Base-by-base conservation (phyloP, 2,329 filamentous ascomycete genomes). In the Epicoccum nigrum region DNA sequence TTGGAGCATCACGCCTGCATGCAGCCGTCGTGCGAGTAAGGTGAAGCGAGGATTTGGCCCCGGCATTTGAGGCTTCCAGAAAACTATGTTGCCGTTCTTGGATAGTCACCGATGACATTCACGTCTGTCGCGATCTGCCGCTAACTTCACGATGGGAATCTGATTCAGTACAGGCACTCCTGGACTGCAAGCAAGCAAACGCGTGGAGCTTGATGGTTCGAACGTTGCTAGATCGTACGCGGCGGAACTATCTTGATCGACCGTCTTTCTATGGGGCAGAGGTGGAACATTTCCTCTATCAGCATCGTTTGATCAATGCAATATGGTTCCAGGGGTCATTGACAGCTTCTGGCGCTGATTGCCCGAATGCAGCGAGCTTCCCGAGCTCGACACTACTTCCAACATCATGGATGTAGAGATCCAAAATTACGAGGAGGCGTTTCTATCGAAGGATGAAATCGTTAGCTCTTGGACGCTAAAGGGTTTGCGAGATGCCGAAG, bases 1-100 rank as follows among this genome's bases (percentile, higher is more conserved):
- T 35, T 21, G 40, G 37, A 28, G 23, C 28, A 31, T 45, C 49
- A 51, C 46, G 54, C 48, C 55, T 51, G 44, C 55, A 38, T 61
- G 56, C 53, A 60, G 57, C 56, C 59, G 54, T 17, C 38, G 20
- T 32, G 37, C 58, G 52, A 55, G 47, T 51, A 58, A 59, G 45
- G 51, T 58, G 34, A 52, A 61, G 56, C 56, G 54, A 62, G 46
- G 19, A 41, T 46, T 33, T 44, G 48, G 33, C 42, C 45, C 55
- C 53, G 33, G 46, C 38, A 28, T 38, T 20, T 51, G 33, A 35
- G 30, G 32, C 46, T 21, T 41, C 41, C 31, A 46, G 52, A 42
- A 53, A 33, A 27, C 32, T 23, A 17, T 42, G 27, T 44, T 53
- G 16, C 50, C 50, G 39, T 33, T 15, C 27, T 31, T 45, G 44